These are phyloP conservation scores for Gillenia trifoliata DNA, from an alignment of 306 rosid genomes.

Conservation along the genomic window DNA sequence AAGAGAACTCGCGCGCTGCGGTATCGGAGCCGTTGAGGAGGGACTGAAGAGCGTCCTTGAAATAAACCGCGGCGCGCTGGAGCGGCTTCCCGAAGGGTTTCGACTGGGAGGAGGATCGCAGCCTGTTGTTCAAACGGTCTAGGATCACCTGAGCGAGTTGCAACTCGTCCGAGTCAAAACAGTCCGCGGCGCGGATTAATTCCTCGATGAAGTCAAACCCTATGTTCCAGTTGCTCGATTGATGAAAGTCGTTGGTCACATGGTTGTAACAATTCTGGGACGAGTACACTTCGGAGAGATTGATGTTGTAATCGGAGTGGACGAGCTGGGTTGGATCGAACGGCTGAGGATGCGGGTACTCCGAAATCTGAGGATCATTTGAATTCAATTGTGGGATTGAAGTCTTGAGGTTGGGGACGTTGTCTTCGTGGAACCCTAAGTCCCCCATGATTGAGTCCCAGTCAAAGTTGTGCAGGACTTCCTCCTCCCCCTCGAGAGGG, in stretches of 20 bases:
- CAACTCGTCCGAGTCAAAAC: slow-evolving; percentile 62
- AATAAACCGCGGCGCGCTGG: slow-evolving; percentile 61
- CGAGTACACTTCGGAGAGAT: slow-evolving; percentile 42
- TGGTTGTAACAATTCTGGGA: slow-evolving; percentile 25
- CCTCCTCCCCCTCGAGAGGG: slow-evolving; percentile 60
- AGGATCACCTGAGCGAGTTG: slow-evolving; percentile 58
- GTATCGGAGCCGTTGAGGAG: slow-evolving; percentile 58
- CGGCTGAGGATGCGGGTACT: slow-evolving; percentile 39
- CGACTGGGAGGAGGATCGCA: slow-evolving; percentile 27
- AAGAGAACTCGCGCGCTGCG: slow-evolving; percentile 34
- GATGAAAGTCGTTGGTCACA: slow-evolving; percentile 14
- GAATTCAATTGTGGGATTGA: slow-evolving; percentile 7
- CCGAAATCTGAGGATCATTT: slow-evolving; percentile 26
- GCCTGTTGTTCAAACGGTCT: slow-evolving; percentile 71
- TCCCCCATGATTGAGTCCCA: slow-evolving; percentile 85
- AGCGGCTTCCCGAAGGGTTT: slow-evolving; percentile 46
- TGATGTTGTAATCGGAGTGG: slow-evolving; percentile 34
- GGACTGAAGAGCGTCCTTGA: slow-evolving; percentile 74
- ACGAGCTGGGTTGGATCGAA: slow-evolving; percentile 42
- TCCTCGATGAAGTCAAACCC: slow-evolving; percentile 68
- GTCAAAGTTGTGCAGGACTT: slow-evolving; percentile 52
- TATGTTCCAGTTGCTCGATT: slow-evolving; percentile 18
- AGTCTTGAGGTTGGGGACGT: slow-evolving; percentile 26
- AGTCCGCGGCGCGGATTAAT: slow-evolving; percentile 64
- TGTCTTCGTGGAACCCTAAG: slow-evolving; percentile 61